Percentiles rank a stretch among this genome's conserved stretches.
Evolutionary conservation across 2,329 filamentous ascomycete species (phyloP).

Genomic region (Teratosphaeria pseudoeucalypti): DNA sequence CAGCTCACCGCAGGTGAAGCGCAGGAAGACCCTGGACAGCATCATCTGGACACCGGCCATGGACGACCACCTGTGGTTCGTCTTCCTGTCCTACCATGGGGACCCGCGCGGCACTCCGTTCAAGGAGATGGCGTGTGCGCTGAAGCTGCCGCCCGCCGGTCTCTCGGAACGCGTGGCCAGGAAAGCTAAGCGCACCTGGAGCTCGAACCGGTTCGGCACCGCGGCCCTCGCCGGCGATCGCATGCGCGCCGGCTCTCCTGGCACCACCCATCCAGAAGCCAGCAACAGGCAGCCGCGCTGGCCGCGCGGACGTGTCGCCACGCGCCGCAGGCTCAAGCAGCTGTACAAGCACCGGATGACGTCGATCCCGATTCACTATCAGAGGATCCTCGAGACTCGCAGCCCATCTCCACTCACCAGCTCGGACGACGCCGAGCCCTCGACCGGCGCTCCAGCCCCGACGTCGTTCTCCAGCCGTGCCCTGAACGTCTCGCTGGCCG

Average conservation of each 20-base stretch:
- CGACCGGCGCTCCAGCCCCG: conserved; percentile 21
- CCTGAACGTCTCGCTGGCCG: conserved; percentile 41
- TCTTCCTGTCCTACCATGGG: conserved; percentile 55
- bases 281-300: conserved; percentile 34
- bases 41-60: conserved; percentile 50
- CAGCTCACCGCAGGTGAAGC: conserved; percentile 25
- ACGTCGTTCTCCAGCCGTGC: conserved; percentile 37
- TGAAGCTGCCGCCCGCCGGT: conserved; percentile 50
- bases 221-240: conserved; percentile 22
- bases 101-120: conserved; percentile 57
- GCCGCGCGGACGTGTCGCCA: conserved; percentile 49
- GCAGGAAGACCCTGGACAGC: conserved; percentile 32
- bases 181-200: conserved; percentile 52
- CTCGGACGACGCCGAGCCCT: conserved; percentile 19
- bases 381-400: conserved; percentile 49
- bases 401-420: conserved; percentile 49
- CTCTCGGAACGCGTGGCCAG: conserved; percentile 52
- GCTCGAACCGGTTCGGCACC: conserved; percentile 28
- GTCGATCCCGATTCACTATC: conserved; percentile 53
- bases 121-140: conserved; percentile 46
- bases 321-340: conserved; percentile 47
- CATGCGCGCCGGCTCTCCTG: conserved; percentile 28
- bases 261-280: conserved; percentile 32
- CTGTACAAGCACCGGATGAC: conserved; percentile 50
- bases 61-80: conserved; percentile 57